Evolutionary conservation across 2,329 filamentous ascomycete genomes (phyloP), one percentile per base, ranked within the genome.

Genomic region (Scytalidium lignicola): DNA sequence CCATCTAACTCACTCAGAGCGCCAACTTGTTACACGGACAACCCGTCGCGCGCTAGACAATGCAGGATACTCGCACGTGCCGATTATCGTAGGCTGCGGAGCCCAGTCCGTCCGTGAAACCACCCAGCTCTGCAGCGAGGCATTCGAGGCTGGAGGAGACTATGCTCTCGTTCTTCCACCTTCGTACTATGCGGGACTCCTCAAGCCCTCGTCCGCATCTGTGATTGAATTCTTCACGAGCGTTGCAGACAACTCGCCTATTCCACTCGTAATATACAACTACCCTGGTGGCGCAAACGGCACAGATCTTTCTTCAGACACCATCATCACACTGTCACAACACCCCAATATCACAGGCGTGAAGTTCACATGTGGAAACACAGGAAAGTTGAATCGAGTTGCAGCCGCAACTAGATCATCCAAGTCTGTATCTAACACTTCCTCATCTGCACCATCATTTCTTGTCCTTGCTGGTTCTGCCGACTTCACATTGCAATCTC

Each of bases 281-380:
- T 95, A 93, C 72, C 90, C 90, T 1, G 89, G 88, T 48, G 90
- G 88, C 44, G 90, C 93, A 8, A 80, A 88, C 9, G 90, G 90
- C 49, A 86, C 95, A 65, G 90, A 95, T 67, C 85, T 95, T 79
- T 88, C 91, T 73, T 91, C 86, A 54, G 90, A 95, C 65, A 76
- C 91, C 55, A 82, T 95, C 62, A 89, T 93, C 71, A 78, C 79
- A 66, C 81, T 95, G 43, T 86, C 86, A 40, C 72, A 82, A 64
- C 89, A 95, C 69, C 82, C 84, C 58, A 95, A 95, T 72, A 89
- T 96, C 61, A 74, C 90, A 55, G 90, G 90, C 54, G 90, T 89
- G 50, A 95, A 95, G 69, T 93, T 96, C 74, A 95, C 90, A 39
- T 95, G 90, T 66, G 90, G 88, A 58, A 95, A 90, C 73, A 80